Evolutionary conservation across 208 protist species (phyloP), one percentile per base, ranked within the genome.

Genomic region (Borovskyia barvae): DNA sequence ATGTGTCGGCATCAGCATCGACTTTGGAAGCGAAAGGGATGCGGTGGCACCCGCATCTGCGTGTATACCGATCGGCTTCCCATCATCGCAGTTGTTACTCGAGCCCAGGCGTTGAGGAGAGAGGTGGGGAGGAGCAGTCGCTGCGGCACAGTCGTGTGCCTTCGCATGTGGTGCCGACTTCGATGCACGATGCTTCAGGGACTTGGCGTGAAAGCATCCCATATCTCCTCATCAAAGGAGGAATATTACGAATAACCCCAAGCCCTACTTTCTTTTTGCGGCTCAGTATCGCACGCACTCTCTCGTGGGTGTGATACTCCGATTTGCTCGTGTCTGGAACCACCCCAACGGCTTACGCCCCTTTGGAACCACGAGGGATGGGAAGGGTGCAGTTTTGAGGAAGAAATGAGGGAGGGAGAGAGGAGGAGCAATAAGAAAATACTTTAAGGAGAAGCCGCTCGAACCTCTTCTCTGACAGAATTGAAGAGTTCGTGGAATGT

Each of bases 1-100:
- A 8, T 30, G 47, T 30, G 48, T 37, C 3, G 64, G 57, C n/a
- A 39, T 35, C 28, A 55, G 50, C n/a, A 37, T 19, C 17, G 47
- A 52, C 30, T 30, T 36, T 22, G 25, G 39, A 0, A 46, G 43
- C 12, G 32, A 33, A 11, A 17, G 3, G 0, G 17, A 40, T 40
- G 25, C 8, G 0, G 33, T 14, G 33, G 33, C 33, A 14, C 14
- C 9, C 33, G 33, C 9, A 39, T 8, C 33, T 39, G 33, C 17
- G 56, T 47, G 47, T 36, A 41, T 49, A 40, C 36, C 9, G 9
- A 14, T 14, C 33, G 9, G 8, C 33, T 39, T 14, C 33, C 9
- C 33, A 14, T 8, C 33, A 14, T 8, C 14, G 33, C 33, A 14
- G 33, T 14, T 14, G 33, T 14, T 39, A n/a, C n/a, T n/a, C n/a